Conservation (phyloP, 352 stramenopile genomes). For the Phytophthora meadii region DNA sequence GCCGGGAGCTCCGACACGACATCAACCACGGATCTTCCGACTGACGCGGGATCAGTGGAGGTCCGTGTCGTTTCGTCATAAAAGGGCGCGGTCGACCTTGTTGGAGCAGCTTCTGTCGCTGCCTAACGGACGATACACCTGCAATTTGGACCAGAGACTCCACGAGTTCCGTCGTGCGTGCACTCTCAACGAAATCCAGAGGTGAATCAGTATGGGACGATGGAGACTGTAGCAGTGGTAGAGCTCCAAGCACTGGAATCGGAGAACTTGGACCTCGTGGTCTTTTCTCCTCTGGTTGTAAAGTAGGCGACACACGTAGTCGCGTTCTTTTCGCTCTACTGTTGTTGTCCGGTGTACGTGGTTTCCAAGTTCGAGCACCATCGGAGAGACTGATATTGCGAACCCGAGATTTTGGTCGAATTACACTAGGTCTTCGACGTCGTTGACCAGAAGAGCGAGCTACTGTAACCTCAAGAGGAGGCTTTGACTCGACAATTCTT, state of each 20-base stretch:
- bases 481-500: background rate
- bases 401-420: slow-evolving; percentile 6
- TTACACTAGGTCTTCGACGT: slow-evolving; percentile 9
- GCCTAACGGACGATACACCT: slow-evolving; percentile 14
- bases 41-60: slow-evolving; percentile 5
- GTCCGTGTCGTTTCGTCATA: slow-evolving; percentile 3
- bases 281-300: slow-evolving; percentile 21
- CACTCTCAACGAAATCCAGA: slow-evolving; percentile 21
- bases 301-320: slow-evolving; percentile 15
- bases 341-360: slow-evolving; percentile 7
- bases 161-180: slow-evolving; percentile 26
- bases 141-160: slow-evolving; percentile 33
- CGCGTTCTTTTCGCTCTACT: slow-evolving; percentile 18
- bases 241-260: slow-evolving; percentile 13
- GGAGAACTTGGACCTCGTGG: slow-evolving; percentile 16
- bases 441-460: slow-evolving; percentile 11
- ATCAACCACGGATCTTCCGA: slow-evolving; percentile 21
- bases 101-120: slow-evolving; percentile 31
- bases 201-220: slow-evolving; percentile 23
- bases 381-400: slow-evolving; percentile 21
- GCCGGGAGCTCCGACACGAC: slow-evolving; percentile 23
- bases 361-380: slow-evolving; percentile 3
- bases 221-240: slow-evolving; percentile 28
- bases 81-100: slow-evolving; percentile 8
- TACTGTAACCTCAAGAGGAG: slow-evolving; percentile 6